Percentiles rank a stretch among this genome's conserved stretches.
These are phyloP conservation scores for Zostera marina DNA, from an alignment of 116 monocot species.

Conservation along the genomic window DNA sequence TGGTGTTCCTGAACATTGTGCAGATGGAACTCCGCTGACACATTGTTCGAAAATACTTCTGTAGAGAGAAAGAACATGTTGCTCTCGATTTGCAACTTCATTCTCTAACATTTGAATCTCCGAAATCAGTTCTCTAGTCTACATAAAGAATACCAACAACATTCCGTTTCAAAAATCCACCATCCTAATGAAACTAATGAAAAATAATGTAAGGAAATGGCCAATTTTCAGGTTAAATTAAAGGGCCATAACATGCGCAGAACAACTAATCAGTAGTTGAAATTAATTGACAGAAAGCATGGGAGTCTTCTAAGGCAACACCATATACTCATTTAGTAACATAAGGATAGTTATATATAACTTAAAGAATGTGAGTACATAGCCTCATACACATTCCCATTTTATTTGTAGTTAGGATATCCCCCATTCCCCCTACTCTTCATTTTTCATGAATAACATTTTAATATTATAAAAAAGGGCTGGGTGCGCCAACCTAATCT, in stretches of 20 bases:
- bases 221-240: background rate
- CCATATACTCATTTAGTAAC: too few species aligned
- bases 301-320: background rate
- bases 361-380: too few species aligned
- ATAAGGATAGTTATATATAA: too few species aligned
- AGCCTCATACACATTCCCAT: too few species aligned
- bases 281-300: background rate
- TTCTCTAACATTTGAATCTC: constrained; percentile 68
- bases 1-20: constrained; percentile 38
- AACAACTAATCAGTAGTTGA: too few species aligned
- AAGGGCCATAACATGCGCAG: too few species aligned
- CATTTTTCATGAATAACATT: too few species aligned
- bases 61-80: constrained; percentile 64
- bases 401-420: too few species aligned
- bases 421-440: too few species aligned
- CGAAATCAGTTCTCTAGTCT: constrained; percentile 61
- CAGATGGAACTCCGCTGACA: constrained; percentile 31
- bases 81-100: constrained; percentile 64
- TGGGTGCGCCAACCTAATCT: too few species aligned
- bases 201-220: background rate
- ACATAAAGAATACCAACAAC: constrained; percentile 5
- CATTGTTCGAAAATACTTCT: constrained; percentile 71
- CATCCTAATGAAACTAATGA: background rate
- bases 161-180: constrained; percentile 4
- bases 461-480: too few species aligned